Evolutionary conservation across 108 stramenopile species (phyloP), one percentile per base, ranked within the genome.

Genomic region (Fragilaria radians): DNA sequence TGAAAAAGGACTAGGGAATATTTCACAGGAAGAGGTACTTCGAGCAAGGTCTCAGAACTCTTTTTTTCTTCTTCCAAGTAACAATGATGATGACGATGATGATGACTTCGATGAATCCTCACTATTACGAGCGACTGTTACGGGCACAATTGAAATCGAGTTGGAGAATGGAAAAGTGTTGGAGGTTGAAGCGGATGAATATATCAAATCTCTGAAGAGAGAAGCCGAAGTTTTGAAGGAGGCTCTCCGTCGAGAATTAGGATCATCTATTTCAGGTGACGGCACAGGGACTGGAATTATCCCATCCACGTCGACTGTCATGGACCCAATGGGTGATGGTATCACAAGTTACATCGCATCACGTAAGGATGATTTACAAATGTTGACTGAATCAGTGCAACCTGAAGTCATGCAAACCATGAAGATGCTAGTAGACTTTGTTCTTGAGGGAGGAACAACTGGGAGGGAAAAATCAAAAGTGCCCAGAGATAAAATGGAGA

Each of bases 331-430:
- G 17, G 76, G 69, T 31, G 61, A 64, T 28, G 76, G 81, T 4
- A 84, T 95, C 52, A 74, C 86, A 1, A 54, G 68, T 25, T 95
- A 92, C 64, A 83, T 95, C 63, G 75, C 91, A 32, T 77, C 78
- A 36, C 77, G 88, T 14, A 67, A 90, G 36, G 89, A 85, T 17
- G 86, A 95, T 57, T 68, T 94, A 0, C 62, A 87, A 57, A 58
- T 82, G 0, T 63, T 94, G 36, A 94, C 89, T 14, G 69, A 88
- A 52, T 82, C 83, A 0, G 89, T 94, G 14, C 71, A 69, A 11
- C 88, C 88, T 3, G 93, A 94, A 30, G 77, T 91, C 2, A 76
- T 91, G n/a, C 84, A 91, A 2, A 74, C 93, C 1, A 94, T 94
- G 89, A 83, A 89, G 36, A 65, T 79, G 70, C 63, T 94, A 23